Conservation (phyloP, 805 yeast species). For the Kluyveromyces wickerhamii region DNA sequence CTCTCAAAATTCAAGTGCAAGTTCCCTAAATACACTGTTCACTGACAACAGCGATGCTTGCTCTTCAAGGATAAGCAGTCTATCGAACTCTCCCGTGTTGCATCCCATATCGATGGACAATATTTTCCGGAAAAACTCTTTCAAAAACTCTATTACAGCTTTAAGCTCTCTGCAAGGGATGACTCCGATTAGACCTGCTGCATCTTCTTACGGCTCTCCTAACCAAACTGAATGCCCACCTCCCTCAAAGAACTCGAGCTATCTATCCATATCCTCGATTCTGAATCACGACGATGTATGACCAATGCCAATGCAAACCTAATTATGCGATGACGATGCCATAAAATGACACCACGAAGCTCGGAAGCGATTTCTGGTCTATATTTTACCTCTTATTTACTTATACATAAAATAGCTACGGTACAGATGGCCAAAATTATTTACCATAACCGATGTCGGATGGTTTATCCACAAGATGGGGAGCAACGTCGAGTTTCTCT, state of each 20-base stretch:
- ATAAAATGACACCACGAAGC: too few relatives aligned
- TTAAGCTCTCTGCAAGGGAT: conserved; percentile 16
- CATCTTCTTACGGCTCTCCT: neutral
- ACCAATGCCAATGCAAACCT: too few relatives aligned
- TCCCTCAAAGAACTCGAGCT: neutral
- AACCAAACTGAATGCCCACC: neutral
- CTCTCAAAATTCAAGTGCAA: neutral
- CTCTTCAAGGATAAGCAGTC: neutral
- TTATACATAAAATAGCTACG: too few relatives aligned
- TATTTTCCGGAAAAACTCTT: conserved; percentile 7
- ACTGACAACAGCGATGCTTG: conserved; percentile 1
- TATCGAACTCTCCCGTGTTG: conserved; percentile 3
- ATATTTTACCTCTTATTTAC: too few relatives aligned
- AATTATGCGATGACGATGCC: too few relatives aligned
- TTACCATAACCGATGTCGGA: too few relatives aligned
- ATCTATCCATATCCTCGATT: conserved; percentile 1
- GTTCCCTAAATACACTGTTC: conserved; percentile 2
- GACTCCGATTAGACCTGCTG: conserved; percentile 10
- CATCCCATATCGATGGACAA: neutral
- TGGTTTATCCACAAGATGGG: too few relatives aligned
- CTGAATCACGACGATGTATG: neutral
- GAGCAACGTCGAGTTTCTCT: too few relatives aligned
- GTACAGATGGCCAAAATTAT: too few relatives aligned
- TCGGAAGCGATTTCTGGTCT: too few relatives aligned
- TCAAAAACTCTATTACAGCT: conserved; percentile 14